Evolutionary conservation across 2,329 filamentous ascomycete species (phyloP), one percentile per base, ranked within the genome.

Genomic region (Cadophora gregata): DNA sequence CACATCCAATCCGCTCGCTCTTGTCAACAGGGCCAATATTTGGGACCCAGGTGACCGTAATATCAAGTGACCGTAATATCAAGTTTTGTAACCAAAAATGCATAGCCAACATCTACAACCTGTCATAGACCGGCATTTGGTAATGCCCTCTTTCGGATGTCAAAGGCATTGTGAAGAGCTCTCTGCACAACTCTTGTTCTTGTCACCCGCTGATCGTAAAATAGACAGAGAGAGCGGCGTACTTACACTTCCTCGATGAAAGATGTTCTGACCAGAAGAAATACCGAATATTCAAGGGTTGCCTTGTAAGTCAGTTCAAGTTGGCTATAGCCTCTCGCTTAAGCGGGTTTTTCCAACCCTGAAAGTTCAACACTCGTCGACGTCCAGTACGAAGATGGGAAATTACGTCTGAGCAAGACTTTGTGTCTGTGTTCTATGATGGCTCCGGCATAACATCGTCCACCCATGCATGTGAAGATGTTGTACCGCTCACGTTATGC

Each of bases 281-380:
- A 14, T 14, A 29, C 25, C 10, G 25, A 16, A 29, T 8, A 12
- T 5, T 29, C 12, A 4, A 51, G 48, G 24, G 8, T 16, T 29
- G 48, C 25, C 19, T 51, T 51, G 48, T 51, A 19, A 29, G 12
- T 29, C 48, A 51, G 29, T 24, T 29, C 25, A 7, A n/a, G 12
- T 51, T 29, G 3, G 12, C 6, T 5, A n/a, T n/a, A 10, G 27
- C 25, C 33, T 19, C 50, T 53, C 19, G 16, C 50, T n/a, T n/a
- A 53, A 21, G 8, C n/a, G 42, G 21, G 21, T 47, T 47, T 27
- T 61, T 62, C 33, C 62, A 47, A 55, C 61, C 12, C 33, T 25
- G 24, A 29, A 62, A 29, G 25, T 25, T 21, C 6, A 33, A 55
- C 29, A 64, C 65, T 21, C 62, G 56, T 59, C 56, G 65, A 29